A percentile compares a stretch with the other conserved stretches of the same genome.
Evolutionary conservation across 495 filamentous ascomycete genomes (phyloP).

Genomic region (Hypomontagnella monticulosa): DNA sequence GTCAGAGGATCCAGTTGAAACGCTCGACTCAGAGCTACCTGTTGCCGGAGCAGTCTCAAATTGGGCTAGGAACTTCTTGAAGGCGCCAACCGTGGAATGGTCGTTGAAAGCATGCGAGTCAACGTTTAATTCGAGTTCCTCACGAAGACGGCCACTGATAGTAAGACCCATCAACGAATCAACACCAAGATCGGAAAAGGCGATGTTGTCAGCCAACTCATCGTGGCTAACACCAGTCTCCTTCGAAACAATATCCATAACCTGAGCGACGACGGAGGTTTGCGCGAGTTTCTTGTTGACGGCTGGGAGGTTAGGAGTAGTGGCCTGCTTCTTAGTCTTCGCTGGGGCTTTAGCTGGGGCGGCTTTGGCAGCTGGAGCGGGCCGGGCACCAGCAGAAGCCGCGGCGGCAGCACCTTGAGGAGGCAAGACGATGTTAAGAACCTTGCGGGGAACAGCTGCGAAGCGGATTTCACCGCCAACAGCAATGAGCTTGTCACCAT

Average conservation of each 20-base stretch:
- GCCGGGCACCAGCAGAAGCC: slow-evolving; percentile 40
- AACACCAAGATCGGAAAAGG: slow-evolving; percentile 66
- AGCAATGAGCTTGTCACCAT: slow-evolving; percentile 68
- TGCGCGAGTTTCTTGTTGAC: slow-evolving; percentile 52
- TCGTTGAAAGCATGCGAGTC: slow-evolving; percentile 63
- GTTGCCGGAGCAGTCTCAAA: slow-evolving; percentile 50
- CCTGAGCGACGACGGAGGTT: slow-evolving; percentile 52
- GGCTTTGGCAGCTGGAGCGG: slow-evolving; percentile 52
- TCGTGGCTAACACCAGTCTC: slow-evolving; percentile 71
- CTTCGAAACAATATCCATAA: slow-evolving; percentile 71
- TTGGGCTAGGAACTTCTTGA: slow-evolving; percentile 66
- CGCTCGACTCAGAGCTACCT: slow-evolving; percentile 47
- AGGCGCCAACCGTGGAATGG: slow-evolving; percentile 64
- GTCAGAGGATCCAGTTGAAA: slow-evolving; percentile 47
- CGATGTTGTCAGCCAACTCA: slow-evolving; percentile 66
- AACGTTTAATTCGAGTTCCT: slow-evolving; percentile 67
- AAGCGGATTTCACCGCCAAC: slow-evolving; percentile 67
- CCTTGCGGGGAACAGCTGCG: slow-evolving; percentile 70
- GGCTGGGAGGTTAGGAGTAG: slow-evolving; percentile 52
- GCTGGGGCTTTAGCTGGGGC: slow-evolving; percentile 52
- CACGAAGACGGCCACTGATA: slow-evolving; percentile 62
- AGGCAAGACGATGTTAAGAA: slow-evolving; percentile 73
- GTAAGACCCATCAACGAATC: slow-evolving; percentile 68
- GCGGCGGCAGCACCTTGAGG: slow-evolving; percentile 59
- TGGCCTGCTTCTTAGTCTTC: slow-evolving; percentile 57